Conservation (phyloP, 495 filamentous ascomycete genomes). For the Terfezia boudieri region DNA sequence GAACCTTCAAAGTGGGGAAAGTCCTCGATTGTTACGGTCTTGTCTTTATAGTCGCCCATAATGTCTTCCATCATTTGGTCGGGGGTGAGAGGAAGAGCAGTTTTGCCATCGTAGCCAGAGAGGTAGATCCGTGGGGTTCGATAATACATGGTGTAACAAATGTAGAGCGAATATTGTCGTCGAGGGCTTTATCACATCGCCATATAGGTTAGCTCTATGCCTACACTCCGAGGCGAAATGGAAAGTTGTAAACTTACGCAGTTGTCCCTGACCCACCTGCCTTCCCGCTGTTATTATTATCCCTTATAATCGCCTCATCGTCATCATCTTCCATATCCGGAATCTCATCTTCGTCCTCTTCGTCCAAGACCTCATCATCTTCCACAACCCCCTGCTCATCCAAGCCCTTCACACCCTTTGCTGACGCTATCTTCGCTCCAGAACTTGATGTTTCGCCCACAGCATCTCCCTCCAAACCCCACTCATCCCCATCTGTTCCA, state of each 20-base stretch:
- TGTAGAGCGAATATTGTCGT: slow-evolving; percentile 92
- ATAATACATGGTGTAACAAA: slow-evolving; percentile 91
- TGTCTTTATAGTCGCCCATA: slow-evolving; percentile 97
- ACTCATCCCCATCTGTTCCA: slow-evolving; percentile 42
- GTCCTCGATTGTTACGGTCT: slow-evolving; percentile 94
- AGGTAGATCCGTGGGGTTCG: slow-evolving; percentile 90
- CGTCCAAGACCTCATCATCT: slow-evolving; percentile 47
- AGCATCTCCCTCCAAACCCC: slow-evolving; percentile 41
- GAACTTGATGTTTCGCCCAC: neutral
- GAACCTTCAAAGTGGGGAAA: slow-evolving; percentile 73
- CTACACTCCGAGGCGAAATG: too few species aligned
- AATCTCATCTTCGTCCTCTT: slow-evolving; percentile 68
- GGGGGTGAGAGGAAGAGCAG: slow-evolving; percentile 62
- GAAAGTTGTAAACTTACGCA: slow-evolving; percentile 34
- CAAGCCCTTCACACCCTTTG: slow-evolving; percentile 37
- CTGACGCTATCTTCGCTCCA: neutral
- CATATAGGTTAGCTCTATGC: too few species aligned
- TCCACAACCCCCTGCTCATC: slow-evolving; percentile 59
- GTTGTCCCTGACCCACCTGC: slow-evolving; percentile 25
- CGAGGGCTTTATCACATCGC: slow-evolving; percentile 33
- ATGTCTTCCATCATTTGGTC: slow-evolving; percentile 98
- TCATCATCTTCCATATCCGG: slow-evolving; percentile 97
- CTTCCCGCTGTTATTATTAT: slow-evolving; percentile 29
- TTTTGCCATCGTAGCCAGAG: slow-evolving; percentile 48
- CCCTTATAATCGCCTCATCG: slow-evolving; percentile 89